These are phyloP conservation scores for Hypoxylon sp. DNA, from an alignment of 2,329 filamentous ascomycete species.

Conservation along the genomic window DNA sequence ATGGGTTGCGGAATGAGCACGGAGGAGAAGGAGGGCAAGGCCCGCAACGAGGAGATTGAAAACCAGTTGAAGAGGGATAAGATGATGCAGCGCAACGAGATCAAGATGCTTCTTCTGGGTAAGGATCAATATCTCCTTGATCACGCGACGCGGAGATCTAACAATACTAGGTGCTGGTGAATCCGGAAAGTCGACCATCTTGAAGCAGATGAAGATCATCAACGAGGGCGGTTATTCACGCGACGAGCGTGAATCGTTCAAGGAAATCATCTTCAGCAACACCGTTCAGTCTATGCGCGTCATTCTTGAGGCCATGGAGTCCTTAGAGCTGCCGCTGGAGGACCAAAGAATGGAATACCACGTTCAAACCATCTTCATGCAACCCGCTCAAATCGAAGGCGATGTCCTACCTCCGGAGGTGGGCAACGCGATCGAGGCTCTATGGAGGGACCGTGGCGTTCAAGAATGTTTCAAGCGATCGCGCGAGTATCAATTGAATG, in stretches of 20 bases:
- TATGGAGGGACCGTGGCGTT: slow-evolving; percentile 94
- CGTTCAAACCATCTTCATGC: slow-evolving; percentile 99
- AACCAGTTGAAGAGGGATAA: slow-evolving; percentile 99
- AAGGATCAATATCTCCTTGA: slow-evolving; percentile 59
- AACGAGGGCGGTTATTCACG: slow-evolving; percentile 99
- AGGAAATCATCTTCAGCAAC: slow-evolving; percentile 80
- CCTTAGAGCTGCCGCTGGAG: slow-evolving; percentile 83
- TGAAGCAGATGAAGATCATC: slow-evolving; percentile 99
- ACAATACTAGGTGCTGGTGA: slow-evolving; percentile 87
- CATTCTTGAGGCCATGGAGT: slow-evolving; percentile 78
- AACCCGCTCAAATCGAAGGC: slow-evolving; percentile 95
- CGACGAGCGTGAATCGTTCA: slow-evolving; percentile 81
- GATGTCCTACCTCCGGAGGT: slow-evolving; percentile 95
- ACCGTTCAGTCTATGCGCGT: slow-evolving; percentile 79
- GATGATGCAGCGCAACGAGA: slow-evolving; percentile 99
- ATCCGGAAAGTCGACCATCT: slow-evolving; percentile 93
- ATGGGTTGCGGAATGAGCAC: slow-evolving; percentile 99
- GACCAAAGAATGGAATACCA: slow-evolving; percentile 96
- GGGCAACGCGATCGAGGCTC: slow-evolving; percentile 89
- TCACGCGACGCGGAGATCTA: slow-evolving; percentile 32
- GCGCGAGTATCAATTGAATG: slow-evolving; percentile 95
- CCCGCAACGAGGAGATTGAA: slow-evolving; percentile 99
- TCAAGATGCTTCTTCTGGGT: slow-evolving; percentile 99
- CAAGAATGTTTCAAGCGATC: slow-evolving; percentile 97
- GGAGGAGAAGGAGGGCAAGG: slow-evolving; percentile 99